Evolutionary conservation across 2,329 filamentous ascomycete species (phyloP).

Genomic region (Didymella segeticola): DNA sequence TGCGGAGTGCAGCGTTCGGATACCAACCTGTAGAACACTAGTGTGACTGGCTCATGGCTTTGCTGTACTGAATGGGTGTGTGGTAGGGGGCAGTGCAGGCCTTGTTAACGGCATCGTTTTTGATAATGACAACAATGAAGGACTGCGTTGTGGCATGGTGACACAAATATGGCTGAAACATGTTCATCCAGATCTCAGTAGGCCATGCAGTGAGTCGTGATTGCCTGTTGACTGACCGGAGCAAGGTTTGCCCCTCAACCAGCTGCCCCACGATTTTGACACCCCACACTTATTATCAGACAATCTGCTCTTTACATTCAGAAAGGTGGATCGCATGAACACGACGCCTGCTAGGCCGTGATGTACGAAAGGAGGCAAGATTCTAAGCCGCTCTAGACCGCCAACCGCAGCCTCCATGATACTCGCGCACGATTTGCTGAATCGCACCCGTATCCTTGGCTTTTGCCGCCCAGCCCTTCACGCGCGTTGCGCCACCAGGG

Average conservation of each 20-base stretch:
- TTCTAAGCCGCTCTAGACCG: slow-evolving; percentile 3
- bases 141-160: neutral
- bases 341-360: slow-evolving; percentile 3
- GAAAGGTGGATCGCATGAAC: slow-evolving; percentile 2
- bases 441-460: slow-evolving; percentile 9
- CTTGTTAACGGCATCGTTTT: neutral
- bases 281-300: slow-evolving; percentile 9
- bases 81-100: neutral
- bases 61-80: neutral
- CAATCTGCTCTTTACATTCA: neutral
- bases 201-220: neutral
- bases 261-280: neutral
- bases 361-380: slow-evolving; percentile 3
- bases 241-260: neutral
- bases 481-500: slow-evolving; percentile 19
- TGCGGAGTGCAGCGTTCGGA: slow-evolving; percentile 64
- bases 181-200: neutral
- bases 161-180: slow-evolving; percentile 8
- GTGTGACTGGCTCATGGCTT: neutral
- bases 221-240: slow-evolving; percentile 1
- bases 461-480: slow-evolving; percentile 15
- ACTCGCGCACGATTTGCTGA: slow-evolving; percentile 14
- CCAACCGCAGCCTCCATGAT: neutral
- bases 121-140: too few relatives aligned
- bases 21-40: neutral